A percentile compares a stretch with the other conserved stretches of the same genome.
phyloP scores from a whole-genome alignment of 1,284 basidiomycete species.

The Malassezia vespertilionis region DNA sequence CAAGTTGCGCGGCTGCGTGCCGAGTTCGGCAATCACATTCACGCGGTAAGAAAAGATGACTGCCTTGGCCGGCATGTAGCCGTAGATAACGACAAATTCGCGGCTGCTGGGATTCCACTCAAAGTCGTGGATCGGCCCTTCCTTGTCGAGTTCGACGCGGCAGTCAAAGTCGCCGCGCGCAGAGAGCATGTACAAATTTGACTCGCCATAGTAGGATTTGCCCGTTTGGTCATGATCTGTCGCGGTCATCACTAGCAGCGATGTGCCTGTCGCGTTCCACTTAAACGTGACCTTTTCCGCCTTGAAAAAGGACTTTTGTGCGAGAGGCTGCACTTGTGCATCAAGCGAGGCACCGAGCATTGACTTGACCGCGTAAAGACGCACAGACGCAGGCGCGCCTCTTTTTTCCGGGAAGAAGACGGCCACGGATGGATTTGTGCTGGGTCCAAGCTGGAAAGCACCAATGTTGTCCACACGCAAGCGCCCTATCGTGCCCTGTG shows the following conservation, averaged over 20 bases:
- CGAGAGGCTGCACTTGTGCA: conserved; percentile 53
- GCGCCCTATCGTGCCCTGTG: conserved; percentile 67
- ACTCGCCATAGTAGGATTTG: conserved; percentile 97
- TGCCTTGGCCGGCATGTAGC: conserved; percentile 91
- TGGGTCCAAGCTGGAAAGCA: conserved; percentile 65
- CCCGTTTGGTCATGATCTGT: conserved; percentile 94
- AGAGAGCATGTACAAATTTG: conserved; percentile 81
- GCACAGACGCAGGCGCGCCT: conserved; percentile 82
- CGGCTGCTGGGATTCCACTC: conserved; percentile 86
- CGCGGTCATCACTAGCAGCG: conserved; percentile 68
- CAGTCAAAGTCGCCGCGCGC: conserved; percentile 94
- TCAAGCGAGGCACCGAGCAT: conserved; percentile 54
- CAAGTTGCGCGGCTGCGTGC: conserved; percentile 76
- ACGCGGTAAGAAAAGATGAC: conserved; percentile 84
- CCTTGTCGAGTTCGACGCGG: conserved; percentile 82
- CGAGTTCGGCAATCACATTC: conserved; percentile 79
- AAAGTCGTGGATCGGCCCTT: conserved; percentile 94
- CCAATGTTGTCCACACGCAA: conserved; percentile 70
- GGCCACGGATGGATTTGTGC: conserved; percentile 69
- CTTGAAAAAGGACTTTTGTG: conserved; percentile 85
- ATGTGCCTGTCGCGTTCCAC: conserved; percentile 79
- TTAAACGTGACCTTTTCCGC: conserved; percentile 87
- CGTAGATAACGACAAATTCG: conserved; percentile 91
- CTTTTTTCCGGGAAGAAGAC: conserved; percentile 91
- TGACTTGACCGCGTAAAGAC: conserved; percentile 65